These are phyloP conservation scores for Apostasia ramifera DNA, from an alignment of 106 monocot species.

Conservation along the genomic window DNA sequence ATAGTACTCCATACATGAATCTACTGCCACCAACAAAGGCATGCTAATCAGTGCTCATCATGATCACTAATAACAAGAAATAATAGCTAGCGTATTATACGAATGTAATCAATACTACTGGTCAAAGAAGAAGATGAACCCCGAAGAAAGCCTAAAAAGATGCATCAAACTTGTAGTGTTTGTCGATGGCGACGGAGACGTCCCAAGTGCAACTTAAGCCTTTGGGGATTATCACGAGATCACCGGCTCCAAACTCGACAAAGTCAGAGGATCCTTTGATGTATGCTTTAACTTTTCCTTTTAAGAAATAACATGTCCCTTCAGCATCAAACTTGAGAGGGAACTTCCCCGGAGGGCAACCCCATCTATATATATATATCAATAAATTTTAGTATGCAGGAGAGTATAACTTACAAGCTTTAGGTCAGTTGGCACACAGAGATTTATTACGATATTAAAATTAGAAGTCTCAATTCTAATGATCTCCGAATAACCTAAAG, in stretches of 20 bases:
- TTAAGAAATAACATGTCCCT: slow-evolving; percentile 60
- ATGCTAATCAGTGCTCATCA: too few relatives aligned
- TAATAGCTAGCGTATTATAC: too few relatives aligned
- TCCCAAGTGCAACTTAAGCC: slow-evolving; percentile 78
- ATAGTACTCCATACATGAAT: too few relatives aligned
- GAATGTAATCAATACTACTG: too few relatives aligned
- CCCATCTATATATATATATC: slow-evolving; percentile 29
- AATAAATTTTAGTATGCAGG: not conserved
- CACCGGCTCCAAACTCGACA: slow-evolving; percentile 66
- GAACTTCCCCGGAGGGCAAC: slow-evolving; percentile 50
- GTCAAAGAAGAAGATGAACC: not conserved
- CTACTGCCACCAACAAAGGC: too few relatives aligned
- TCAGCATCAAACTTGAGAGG: slow-evolving; percentile 64
- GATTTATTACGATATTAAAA: not conserved
- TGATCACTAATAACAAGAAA: too few relatives aligned
- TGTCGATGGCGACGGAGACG: slow-evolving; percentile 60
- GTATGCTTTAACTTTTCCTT: slow-evolving; percentile 54
- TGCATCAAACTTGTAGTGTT: slow-evolving; percentile 62
- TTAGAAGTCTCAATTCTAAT: too few relatives aligned
- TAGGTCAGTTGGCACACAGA: not conserved
- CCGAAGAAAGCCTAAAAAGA: slow-evolving; percentile 4
- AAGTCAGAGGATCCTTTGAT: slow-evolving; percentile 40
- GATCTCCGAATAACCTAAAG: not conserved
- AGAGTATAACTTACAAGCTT: not conserved
- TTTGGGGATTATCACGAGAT: slow-evolving; percentile 61